Evolutionary conservation across 2,329 filamentous ascomycete species (phyloP).

Genomic region (Clonostachys rhizophaga): DNA sequence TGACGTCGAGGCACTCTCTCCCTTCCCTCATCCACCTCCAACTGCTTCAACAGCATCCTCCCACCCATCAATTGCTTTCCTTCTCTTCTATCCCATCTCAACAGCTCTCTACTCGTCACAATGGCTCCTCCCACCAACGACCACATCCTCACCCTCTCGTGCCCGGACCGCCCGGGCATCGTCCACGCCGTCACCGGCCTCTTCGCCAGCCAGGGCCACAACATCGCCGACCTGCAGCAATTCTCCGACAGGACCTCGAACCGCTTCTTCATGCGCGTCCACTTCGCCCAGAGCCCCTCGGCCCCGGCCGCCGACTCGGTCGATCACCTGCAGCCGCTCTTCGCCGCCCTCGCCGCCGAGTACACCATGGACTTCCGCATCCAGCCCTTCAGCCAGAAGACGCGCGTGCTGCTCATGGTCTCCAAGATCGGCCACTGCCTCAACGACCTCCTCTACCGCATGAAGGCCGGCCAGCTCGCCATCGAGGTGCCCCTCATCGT

Average conservation of each 20-base stretch:
- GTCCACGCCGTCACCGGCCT: slow-evolving; percentile 80
- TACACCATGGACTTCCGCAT: slow-evolving; percentile 71
- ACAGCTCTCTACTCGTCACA: neutral
- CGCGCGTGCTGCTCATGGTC: slow-evolving; percentile 80
- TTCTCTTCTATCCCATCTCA: no score
- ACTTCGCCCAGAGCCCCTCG: slow-evolving; percentile 51
- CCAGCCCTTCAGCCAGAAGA: slow-evolving; percentile 63
- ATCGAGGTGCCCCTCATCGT: slow-evolving; percentile 71
- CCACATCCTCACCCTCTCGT: slow-evolving; percentile 76
- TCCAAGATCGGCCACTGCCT: slow-evolving; percentile 85
- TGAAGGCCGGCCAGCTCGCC: slow-evolving; percentile 67
- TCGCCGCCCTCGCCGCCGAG: slow-evolving; percentile 55
- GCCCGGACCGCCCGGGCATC: slow-evolving; percentile 80
- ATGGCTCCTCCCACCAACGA: slow-evolving; percentile 23
- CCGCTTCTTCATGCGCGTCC: slow-evolving; percentile 85
- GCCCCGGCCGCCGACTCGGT: slow-evolving; percentile 27
- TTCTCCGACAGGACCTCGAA: slow-evolving; percentile 72
- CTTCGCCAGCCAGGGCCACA: slow-evolving; percentile 68
- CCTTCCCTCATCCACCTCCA: no score
- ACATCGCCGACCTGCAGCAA: slow-evolving; percentile 81
- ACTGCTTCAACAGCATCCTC: no score
- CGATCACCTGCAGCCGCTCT: slow-evolving; percentile 43
- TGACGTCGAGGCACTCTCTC: no score
- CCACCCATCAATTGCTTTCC: no score
- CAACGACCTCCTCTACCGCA: slow-evolving; percentile 78